Percentiles rank a stretch among this genome's conserved stretches.
Conservation (phyloP, 2,329 filamentous ascomycete genomes). For the Chaetomiaceae sp. region DNA sequence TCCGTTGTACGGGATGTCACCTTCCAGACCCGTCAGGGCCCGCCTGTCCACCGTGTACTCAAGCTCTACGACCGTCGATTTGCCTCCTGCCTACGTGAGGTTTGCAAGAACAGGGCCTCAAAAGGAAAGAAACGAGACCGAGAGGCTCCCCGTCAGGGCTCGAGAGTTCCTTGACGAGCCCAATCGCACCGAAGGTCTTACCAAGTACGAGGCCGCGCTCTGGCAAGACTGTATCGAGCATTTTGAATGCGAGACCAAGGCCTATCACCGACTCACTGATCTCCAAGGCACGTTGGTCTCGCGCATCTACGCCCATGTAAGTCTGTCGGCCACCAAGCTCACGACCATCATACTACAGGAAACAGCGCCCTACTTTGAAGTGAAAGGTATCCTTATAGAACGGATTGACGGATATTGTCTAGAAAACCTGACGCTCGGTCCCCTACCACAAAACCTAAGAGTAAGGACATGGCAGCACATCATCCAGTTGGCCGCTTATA, state of each 20-base stretch:
- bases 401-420: constrained; percentile 9
- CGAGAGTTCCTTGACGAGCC: constrained; percentile 9
- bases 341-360: constrained; percentile 1
- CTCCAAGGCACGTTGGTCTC: constrained; percentile 1
- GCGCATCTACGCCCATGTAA: constrained; percentile 1
- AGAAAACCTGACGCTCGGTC: not conserved
- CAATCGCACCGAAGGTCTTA: constrained; percentile 6
- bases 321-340: not conserved
- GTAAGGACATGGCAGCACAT: constrained; percentile 6
- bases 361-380: constrained; percentile 9
- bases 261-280: constrained; percentile 8
- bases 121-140: not conserved
- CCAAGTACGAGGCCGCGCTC: constrained; percentile 12
- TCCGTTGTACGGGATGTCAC: constrained; percentile 11
- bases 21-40: constrained; percentile 3
- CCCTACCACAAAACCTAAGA: not conserved
- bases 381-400: constrained; percentile 9
- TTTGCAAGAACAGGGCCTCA: not conserved
- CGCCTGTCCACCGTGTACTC: constrained; percentile 3
- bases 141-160: not conserved
- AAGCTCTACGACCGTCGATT: constrained; percentile 16
- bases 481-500: constrained; percentile 8
- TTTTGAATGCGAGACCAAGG: constrained; percentile 14
- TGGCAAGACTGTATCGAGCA: constrained; percentile 8
- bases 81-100: constrained; percentile 3